These are phyloP conservation scores for Fraxinus paxiana DNA, from an alignment of 305 asterid genomes.

Conservation along the genomic window DNA sequence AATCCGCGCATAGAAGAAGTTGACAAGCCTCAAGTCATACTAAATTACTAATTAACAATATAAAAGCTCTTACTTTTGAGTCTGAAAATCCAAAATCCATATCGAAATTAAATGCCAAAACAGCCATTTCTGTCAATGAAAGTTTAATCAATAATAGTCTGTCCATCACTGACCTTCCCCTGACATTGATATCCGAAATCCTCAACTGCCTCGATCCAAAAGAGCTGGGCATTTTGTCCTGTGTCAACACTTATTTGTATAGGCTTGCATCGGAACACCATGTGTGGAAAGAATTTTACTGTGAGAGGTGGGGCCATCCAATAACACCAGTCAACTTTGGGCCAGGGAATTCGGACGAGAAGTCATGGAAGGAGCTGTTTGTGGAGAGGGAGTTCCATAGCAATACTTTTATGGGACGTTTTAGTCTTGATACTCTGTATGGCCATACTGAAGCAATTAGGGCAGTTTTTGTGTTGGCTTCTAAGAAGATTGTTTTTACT, in stretches of 20 bases:
- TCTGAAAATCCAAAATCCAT: constrained; percentile 25
- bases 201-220: constrained; percentile 74
- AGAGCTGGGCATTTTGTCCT: constrained; percentile 73
- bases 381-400: constrained; percentile 85
- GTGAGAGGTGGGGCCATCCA: constrained; percentile 89
- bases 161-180: constrained; percentile 71
- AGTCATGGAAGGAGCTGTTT: constrained; percentile 80
- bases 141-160: constrained; percentile 21
- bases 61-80: constrained; percentile 24
- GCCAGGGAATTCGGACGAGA: constrained; percentile 46
- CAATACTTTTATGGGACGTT: constrained; percentile 76
- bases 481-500: constrained; percentile 76
- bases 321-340: constrained; percentile 31
- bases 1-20: constrained; percentile 22
- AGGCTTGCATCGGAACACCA: constrained; percentile 70
- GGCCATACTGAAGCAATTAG: constrained; percentile 91
- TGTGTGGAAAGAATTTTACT: constrained; percentile 82
- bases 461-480: constrained; percentile 60
- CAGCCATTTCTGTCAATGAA: constrained; percentile 35
- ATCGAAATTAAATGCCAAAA: constrained; percentile 28
- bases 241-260: constrained; percentile 37
- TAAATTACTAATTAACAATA: constrained; percentile 5
- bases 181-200: constrained; percentile 66
- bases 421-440: constrained; percentile 60
- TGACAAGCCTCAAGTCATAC: constrained; percentile 24